These are phyloP conservation scores for Phytophthora meadii DNA, from an alignment of 352 stramenopile genomes.

Conservation along the genomic window DNA sequence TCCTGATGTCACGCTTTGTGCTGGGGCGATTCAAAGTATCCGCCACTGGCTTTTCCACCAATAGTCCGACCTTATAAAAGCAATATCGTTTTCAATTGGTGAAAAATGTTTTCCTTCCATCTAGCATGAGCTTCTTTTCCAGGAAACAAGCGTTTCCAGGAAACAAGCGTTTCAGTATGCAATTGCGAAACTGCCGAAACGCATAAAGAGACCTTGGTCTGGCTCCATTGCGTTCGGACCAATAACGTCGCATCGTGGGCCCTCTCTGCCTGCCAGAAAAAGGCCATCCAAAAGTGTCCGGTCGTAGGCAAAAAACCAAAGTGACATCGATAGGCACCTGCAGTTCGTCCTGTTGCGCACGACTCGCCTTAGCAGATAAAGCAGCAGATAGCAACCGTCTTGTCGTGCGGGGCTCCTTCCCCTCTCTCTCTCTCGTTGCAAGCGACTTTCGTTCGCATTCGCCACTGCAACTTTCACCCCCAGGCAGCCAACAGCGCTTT, in stretches of 20 bases:
- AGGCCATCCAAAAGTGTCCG: constrained; percentile 18
- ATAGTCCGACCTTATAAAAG: constrained; percentile 20
- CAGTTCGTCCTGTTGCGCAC: constrained; percentile 32
- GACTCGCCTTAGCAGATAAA: constrained; percentile 27
- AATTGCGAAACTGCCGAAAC: not conserved
- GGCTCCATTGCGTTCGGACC: constrained; percentile 36
- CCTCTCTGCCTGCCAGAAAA: constrained; percentile 23
- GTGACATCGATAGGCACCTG: constrained; percentile 6
- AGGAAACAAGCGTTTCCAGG: not conserved
- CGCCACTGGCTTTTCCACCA: constrained; percentile 24
- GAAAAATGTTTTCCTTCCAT: constrained; percentile 10
- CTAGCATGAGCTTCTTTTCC: not conserved
- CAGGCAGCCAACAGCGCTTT: not conserved
- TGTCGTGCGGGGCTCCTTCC: constrained; percentile 9
- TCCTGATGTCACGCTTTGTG: constrained; percentile 7
- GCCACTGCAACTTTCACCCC: constrained; percentile 23
- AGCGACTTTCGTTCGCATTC: constrained; percentile 12
- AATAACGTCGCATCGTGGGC: constrained; percentile 39
- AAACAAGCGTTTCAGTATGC: not conserved
- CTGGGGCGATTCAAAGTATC: constrained; percentile 1
- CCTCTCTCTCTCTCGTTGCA: constrained; percentile 9
- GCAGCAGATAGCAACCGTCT: constrained; percentile 5
- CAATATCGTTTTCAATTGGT: constrained; percentile 9
- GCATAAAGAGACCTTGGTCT: constrained; percentile 19
- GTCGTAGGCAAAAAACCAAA: constrained; percentile 18